Base-by-base conservation (phyloP, 805 yeast genomes). In the Metschnikowia vanudenii region DNA sequence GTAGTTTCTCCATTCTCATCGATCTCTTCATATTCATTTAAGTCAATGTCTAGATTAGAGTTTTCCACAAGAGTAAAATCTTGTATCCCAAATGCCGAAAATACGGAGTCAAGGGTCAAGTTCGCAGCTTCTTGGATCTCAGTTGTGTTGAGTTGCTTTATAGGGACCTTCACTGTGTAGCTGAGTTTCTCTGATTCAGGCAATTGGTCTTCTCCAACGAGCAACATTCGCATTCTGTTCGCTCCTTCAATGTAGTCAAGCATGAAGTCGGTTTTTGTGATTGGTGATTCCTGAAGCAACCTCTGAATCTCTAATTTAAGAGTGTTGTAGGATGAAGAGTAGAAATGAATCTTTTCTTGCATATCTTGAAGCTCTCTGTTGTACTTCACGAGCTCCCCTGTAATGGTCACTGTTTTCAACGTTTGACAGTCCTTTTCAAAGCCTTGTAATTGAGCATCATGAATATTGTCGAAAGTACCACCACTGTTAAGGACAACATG, bases 171-270 rank as follows among this genome's bases (percentile, higher is more conserved):
- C 18, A 72, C 63, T 22, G 64, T 64, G 43, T 74, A 74, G 0
- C 73, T 61, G 11, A 78, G 54, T 41, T 68, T 69, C 45, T 78
- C 76, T 9, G 74, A 68, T 11, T 71, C 74, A 1, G 73, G 65
- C 6, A 73, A 50, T 34, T 78, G 78, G 46, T 76, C 78, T 46
- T 78, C 81, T 16, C 80, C 77, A 4, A 84, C 61, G 38, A 88
- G 58, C 47, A 86, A 68, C 47, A 75, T 81, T 49, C 91, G 70
- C 78, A 80, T 84, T 52, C 92, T 67, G 54, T 83, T 81, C 24
- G 74, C 69, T 29, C 88, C 86, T 59, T 88, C 96, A 41, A 84
- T 80, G 26, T 77, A 75, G 58, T 87, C 95, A 9, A 88, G 63
- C 2, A 72, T 61, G 76, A 82, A 83, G 1, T 49, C 50, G 12